Base-by-base conservation (phyloP, 108 stramenopile species). In the Schizochytrium sp. region DNA sequence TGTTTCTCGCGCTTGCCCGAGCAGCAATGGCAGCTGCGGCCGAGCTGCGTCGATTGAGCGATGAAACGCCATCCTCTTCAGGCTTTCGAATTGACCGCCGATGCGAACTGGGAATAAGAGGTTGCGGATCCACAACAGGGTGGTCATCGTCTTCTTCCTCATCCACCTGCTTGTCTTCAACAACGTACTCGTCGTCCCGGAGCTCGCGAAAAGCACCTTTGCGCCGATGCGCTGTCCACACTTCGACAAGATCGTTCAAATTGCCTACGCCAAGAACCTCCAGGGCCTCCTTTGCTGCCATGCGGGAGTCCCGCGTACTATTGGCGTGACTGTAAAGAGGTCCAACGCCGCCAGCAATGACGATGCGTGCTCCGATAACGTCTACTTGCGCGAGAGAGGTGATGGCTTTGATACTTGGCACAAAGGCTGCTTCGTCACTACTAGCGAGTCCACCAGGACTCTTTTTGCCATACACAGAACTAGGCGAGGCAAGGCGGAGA, bases 241-340 rank as follows among this genome's bases (percentile, higher is more conserved):
- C 45, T 12, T 83, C 76, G 6, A 83, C 76, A 6, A 83, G 51
- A 45, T 83, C 76, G 25, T 83, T 47, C 48, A 83, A 12, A 83
- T 83, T 83, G 48, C 48, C 45, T 1, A 83, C 76, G 3, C 76
- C 76, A 12, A 83, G 51, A 12, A 83, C 76, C 51, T 47, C 45
- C 12, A 83, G 76, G 43, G 76, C 76, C 16, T 53, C 48, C 76
- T 83, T 83, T 12, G 76, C 76, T 12, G 76, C 76, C 51, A 53
- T 53, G n/a, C 76, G 76, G 10, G 76, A 53, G 28, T 47, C 48
- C 19, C 76, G 45, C 12, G 76, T 83, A 45, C 76, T 83, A 23
- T 83, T 47, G 16, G 76, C 76, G 76, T 83, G 76, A 45, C 76
- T 83, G 23, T 83, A 83, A 1, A 83, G 76, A 23, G 76, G 76